Conservation (phyloP, 768 basidiomycete species). For the Baorangia bicolor region DNA sequence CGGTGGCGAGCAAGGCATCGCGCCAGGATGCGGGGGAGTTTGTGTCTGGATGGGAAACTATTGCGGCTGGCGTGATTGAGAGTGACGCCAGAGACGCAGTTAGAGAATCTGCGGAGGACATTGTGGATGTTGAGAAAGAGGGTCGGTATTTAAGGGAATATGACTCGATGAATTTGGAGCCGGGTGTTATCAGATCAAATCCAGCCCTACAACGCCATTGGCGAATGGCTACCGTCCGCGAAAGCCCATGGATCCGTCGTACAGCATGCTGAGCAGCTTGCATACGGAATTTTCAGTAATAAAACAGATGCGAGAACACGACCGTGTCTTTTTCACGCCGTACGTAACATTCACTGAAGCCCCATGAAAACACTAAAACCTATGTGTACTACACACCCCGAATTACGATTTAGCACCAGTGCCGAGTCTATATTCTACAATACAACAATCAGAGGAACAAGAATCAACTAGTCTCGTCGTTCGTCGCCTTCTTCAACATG, state of each 20-base stretch:
- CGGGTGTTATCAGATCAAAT: slow-evolving; percentile 20
- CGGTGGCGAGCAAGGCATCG: slow-evolving; percentile 56
- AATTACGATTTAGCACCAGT: not conserved
- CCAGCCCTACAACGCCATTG: slow-evolving; percentile 10
- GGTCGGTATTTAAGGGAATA: slow-evolving; percentile 17
- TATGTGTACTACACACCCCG: not conserved
- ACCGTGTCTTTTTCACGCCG: slow-evolving; percentile 17
- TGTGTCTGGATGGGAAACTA: slow-evolving; percentile 58
- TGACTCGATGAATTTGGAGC: slow-evolving; percentile 26
- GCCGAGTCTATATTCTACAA: not conserved
- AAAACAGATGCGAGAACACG: slow-evolving; percentile 10
- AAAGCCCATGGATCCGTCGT: slow-evolving; percentile 26
- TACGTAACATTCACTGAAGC: slow-evolving; percentile 18
- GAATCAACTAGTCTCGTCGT: slow-evolving; percentile 41
- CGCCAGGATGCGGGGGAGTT: slow-evolving; percentile 77
- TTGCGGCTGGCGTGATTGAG: slow-evolving; percentile 52
- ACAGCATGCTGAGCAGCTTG: slow-evolving; percentile 25
- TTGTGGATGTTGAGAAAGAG: slow-evolving; percentile 23
- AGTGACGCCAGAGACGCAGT: slow-evolving; percentile 48
- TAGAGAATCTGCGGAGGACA: slow-evolving; percentile 37
- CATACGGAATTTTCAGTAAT: slow-evolving; percentile 22
- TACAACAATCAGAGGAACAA: not conserved
- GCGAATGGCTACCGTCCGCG: slow-evolving; percentile 12
- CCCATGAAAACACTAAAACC: not conserved
- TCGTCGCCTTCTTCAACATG: slow-evolving; percentile 59